Evolutionary conservation across 1,284 basidiomycete species (phyloP).

Genomic region (Abortiporus biennis): DNA sequence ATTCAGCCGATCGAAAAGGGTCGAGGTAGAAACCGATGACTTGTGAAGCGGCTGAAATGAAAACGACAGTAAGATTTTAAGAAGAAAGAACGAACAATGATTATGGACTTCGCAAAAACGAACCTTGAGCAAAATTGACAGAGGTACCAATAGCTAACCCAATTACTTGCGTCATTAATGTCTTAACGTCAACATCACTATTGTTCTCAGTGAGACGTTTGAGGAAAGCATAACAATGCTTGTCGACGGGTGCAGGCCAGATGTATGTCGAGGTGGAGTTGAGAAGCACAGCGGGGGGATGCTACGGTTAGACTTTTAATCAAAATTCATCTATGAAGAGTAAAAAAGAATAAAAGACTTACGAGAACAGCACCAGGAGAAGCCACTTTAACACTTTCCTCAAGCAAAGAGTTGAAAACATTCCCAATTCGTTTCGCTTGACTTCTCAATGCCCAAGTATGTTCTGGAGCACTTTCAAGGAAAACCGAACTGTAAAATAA

Average conservation of each 20-base stretch:
- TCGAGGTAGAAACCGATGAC: constrained; percentile 62
- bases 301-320: too few species aligned
- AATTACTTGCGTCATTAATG: constrained; percentile 40
- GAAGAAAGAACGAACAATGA: too few species aligned
- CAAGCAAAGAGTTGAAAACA: constrained; percentile 34
- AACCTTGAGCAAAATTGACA: constrained; percentile 33
- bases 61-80: too few species aligned
- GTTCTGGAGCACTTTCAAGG: constrained; percentile 44
- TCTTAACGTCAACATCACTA: constrained; percentile 34
- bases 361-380: constrained; percentile 14
- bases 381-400: constrained; percentile 31
- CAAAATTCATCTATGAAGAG: too few species aligned
- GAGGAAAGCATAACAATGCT: constrained; percentile 38
- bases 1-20: constrained; percentile 30
- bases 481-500: constrained; percentile 57
- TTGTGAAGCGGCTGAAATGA: constrained; percentile 40
- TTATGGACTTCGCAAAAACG: too few species aligned
- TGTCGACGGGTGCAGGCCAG: too few species aligned
- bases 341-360: too few species aligned
- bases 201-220: constrained; percentile 31
- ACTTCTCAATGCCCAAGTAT: constrained; percentile 56
- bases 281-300: too few species aligned
- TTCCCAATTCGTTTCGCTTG: constrained; percentile 35
- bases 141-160: constrained; percentile 43
- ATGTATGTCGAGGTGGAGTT: too few species aligned